Conservation (phyloP, 192 early-diverging fungal genomes). For the Entrophospora sp. region DNA sequence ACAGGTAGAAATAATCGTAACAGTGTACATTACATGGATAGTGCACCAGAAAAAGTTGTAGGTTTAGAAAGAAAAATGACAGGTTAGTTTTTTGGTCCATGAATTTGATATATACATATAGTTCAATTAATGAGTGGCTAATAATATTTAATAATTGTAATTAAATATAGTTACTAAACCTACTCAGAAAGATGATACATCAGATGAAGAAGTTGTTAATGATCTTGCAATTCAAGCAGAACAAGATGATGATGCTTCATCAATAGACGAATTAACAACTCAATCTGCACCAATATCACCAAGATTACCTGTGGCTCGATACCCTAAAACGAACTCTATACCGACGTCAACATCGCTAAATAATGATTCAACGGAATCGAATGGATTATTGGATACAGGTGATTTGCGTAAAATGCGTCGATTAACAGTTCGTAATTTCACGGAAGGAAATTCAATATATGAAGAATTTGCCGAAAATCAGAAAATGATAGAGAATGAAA, state of each 20-base stretch:
- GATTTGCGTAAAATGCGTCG: no score
- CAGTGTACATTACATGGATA: slow-evolving; percentile 37
- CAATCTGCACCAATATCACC: background rate
- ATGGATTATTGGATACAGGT: background rate
- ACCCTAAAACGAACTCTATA: background rate
- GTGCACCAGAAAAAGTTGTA: slow-evolving; percentile 31
- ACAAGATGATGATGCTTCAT: background rate
- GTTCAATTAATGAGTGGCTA: no score
- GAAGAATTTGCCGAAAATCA: no score
- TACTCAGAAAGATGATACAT: slow-evolving; percentile 17
- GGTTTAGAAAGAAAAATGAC: slow-evolving; percentile 31
- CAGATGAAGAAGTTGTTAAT: slow-evolving; percentile 36
- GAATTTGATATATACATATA: no score
- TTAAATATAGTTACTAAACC: background rate
- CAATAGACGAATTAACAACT: background rate
- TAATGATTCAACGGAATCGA: background rate
- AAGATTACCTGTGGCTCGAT: background rate
- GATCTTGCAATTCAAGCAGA: slow-evolving; percentile 24
- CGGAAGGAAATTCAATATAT: no score
- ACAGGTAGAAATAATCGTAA: slow-evolving; percentile 36
- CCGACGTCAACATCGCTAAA: background rate
- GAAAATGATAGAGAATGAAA: no score
- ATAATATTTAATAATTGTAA: no score
- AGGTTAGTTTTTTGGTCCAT: slow-evolving; percentile 14
- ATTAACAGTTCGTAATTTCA: no score